Evolutionary conservation across 2,329 filamentous ascomycete species (phyloP).

Genomic region (Aspergillus puulaauensis): DNA sequence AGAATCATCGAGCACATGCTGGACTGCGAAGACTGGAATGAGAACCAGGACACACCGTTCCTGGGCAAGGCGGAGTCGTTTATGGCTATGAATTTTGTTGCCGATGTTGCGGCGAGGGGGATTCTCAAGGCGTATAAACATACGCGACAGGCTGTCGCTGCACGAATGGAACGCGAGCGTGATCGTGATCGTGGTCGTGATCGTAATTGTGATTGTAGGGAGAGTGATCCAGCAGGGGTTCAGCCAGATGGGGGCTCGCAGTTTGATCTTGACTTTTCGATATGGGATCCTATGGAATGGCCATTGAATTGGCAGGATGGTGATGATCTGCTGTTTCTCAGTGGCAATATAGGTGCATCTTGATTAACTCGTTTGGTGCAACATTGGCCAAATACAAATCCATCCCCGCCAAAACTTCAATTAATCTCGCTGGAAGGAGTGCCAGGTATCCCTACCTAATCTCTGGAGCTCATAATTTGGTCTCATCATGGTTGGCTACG

Average conservation of each 20-base stretch:
- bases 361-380: not conserved
- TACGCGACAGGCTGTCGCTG: not conserved
- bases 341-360: not conserved
- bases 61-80: not conserved
- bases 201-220: not conserved
- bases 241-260: not conserved
- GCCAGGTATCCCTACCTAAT: not conserved
- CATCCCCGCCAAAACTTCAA: not conserved
- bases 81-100: not conserved
- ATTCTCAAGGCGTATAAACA: not conserved
- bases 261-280: not conserved
- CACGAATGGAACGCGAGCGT: not conserved
- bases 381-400: not conserved
- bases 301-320: not conserved
- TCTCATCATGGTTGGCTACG: not conserved
- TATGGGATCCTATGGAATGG: slow-evolving; percentile 1
- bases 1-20: not conserved
- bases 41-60: not conserved
- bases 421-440: not conserved
- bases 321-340: not conserved
- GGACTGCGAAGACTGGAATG: not conserved
- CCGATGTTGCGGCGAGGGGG: not conserved
- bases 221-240: not conserved
- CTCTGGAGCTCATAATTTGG: not conserved
- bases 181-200: too few relatives aligned